phyloP scores from a whole-genome alignment of 768 basidiomycete genomes.

The Hypholoma sublateritium region DNA sequence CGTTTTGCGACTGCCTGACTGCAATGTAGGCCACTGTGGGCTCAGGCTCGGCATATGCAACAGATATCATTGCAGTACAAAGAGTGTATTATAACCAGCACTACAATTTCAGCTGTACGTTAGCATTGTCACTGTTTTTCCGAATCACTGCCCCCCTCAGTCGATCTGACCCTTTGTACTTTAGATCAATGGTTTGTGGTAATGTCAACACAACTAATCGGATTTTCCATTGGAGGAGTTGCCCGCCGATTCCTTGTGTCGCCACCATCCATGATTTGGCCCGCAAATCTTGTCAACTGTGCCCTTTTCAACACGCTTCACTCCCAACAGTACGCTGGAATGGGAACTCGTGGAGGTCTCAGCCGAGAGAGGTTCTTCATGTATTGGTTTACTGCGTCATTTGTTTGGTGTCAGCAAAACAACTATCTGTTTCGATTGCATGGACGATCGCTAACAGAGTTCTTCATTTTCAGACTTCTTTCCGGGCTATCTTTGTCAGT shows the following conservation, averaged over 20 bases:
- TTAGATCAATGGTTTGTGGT: slow-evolving; percentile 72
- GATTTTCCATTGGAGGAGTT: slow-evolving; percentile 76
- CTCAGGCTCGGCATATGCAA: slow-evolving; percentile 63
- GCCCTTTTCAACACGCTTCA: slow-evolving; percentile 78
- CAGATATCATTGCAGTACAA: slow-evolving; percentile 70
- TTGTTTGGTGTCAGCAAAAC: slow-evolving; percentile 52
- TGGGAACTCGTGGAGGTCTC: slow-evolving; percentile 57
- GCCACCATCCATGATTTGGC: slow-evolving; percentile 69
- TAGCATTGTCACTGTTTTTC: slow-evolving; percentile 12
- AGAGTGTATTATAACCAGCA: slow-evolving; percentile 62
- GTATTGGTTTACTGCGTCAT: slow-evolving; percentile 54
- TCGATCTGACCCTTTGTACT: slow-evolving; percentile 1
- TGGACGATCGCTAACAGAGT: not conserved
- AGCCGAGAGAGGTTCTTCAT: slow-evolving; percentile 72
- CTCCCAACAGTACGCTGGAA: slow-evolving; percentile 63
- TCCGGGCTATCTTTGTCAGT: slow-evolving; percentile 41
- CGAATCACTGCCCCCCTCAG: no score
- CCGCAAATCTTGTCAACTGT: slow-evolving; percentile 68
- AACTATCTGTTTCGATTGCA: not conserved
- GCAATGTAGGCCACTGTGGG: slow-evolving; percentile 55
- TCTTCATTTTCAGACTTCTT: slow-evolving; percentile 32
- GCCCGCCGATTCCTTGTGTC: slow-evolving; percentile 71
- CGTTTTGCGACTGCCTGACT: not conserved
- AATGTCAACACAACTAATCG: slow-evolving; percentile 67
- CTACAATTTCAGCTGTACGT: slow-evolving; percentile 55